phyloP scores from a whole-genome alignment of 208 protist genomes.

The Naegleria gruberi region DNA sequence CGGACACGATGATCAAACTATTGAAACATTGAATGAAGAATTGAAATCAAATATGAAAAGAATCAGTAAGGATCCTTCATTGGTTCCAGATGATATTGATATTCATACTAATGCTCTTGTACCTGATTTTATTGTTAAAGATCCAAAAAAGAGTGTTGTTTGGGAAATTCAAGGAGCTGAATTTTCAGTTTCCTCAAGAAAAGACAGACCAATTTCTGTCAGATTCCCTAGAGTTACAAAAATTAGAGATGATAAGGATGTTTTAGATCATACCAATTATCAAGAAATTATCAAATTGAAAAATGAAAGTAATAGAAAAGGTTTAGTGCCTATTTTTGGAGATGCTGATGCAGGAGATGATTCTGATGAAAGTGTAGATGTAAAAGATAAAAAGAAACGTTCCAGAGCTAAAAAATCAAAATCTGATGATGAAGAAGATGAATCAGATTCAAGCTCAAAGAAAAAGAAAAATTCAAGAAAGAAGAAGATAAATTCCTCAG shows the following conservation, averaged over 20 bases:
- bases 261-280: conserved; percentile 48
- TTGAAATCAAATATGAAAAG: conserved; percentile 45
- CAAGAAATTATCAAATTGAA: conserved; percentile 50
- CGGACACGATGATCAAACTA: conserved; percentile 48
- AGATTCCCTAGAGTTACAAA: conserved; percentile 62
- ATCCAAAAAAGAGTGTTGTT: conserved; percentile 49
- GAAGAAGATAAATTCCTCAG: background rate
- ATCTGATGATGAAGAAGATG: background rate
- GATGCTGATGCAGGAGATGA: conserved; percentile 28
- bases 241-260: conserved; percentile 58
- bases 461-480: background rate
- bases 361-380: conserved; percentile 31
- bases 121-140: conserved; percentile 56
- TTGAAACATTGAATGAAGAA: conserved; percentile 51
- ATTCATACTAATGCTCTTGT: conserved; percentile 40
- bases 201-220: conserved; percentile 48
- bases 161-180: conserved; percentile 65
- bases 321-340: background rate
- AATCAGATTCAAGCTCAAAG: background rate
- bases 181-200: conserved; percentile 48
- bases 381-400: conserved; percentile 30
- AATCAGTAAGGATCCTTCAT: conserved; percentile 22
- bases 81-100: conserved; percentile 50
- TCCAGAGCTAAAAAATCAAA: background rate
- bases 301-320: conserved; percentile 3